phyloP scores from a whole-genome alignment of 1,139 yeast species.

The Geotrichum reessii region DNA sequence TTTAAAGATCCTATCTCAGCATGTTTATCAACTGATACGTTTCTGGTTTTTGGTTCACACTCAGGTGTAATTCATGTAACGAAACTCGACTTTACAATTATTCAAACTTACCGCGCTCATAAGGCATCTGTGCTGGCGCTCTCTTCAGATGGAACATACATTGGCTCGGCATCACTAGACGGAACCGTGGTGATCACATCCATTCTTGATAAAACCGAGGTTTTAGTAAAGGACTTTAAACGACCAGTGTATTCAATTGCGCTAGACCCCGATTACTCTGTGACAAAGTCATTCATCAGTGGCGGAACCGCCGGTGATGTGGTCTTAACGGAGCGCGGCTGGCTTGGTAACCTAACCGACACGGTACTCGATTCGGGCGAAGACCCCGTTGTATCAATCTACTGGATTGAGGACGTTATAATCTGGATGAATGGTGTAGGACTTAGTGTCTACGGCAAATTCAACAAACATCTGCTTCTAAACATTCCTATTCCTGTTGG shows the following conservation, averaged over 20 bases:
- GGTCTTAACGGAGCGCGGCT: constrained; percentile 63
- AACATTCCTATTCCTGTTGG: constrained; percentile 55
- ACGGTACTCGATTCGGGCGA: constrained; percentile 52
- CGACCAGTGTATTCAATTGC: constrained; percentile 87
- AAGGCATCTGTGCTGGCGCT: constrained; percentile 70
- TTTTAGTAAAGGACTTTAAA: constrained; percentile 71
- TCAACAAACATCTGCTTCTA: constrained; percentile 34
- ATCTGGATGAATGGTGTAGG: constrained; percentile 90
- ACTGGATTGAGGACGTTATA: constrained; percentile 51
- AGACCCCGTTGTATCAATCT: constrained; percentile 69
- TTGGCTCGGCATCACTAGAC: constrained; percentile 88
- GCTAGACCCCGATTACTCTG: constrained; percentile 58
- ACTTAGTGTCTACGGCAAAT: constrained; percentile 39
- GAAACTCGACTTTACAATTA: constrained; percentile 48
- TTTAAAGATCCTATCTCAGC: constrained; percentile 70
- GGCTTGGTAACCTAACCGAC: constrained; percentile 82
- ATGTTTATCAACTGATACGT: constrained; percentile 50
- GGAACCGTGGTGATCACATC: constrained; percentile 86
- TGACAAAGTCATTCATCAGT: constrained; percentile 59
- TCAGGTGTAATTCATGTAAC: constrained; percentile 75
- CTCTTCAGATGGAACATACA: constrained; percentile 63
- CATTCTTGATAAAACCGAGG: constrained; percentile 53
- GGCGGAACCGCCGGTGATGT: constrained; percentile 94
- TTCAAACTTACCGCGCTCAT: constrained; percentile 77
- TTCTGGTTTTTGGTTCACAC: constrained; percentile 80